Base-by-base conservation (phyloP, 345 rosid genomes). In the Erysimum cheiranthoides region DNA sequence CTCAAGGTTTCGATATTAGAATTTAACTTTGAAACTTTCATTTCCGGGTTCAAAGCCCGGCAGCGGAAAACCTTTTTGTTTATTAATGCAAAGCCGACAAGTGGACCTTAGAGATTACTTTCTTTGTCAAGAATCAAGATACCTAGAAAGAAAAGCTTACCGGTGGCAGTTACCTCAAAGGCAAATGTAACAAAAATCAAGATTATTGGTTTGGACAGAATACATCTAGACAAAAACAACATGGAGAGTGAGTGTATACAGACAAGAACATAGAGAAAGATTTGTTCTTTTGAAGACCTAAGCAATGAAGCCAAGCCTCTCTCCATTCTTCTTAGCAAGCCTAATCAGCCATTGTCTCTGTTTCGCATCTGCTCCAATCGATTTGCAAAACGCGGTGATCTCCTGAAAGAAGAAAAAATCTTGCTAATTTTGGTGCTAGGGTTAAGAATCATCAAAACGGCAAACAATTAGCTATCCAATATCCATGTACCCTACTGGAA, bases 311-410 rank as follows among this genome's bases (percentile, higher is more conserved):
- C 99, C 99, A 63, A 95, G 97, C 70, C 80, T 88, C 47, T 95
- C 97, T 36, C 99, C 99, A 67, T 95, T 95, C 86, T 92, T 95
- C 87, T 92, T 95, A n/a, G 97, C 99, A 75, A 95, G 70, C 52
- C 99, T 86, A 42, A 95, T 95, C 65, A 95, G 81, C 16, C 99
- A 97, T 81, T 95, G 99, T 85, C 97, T 89, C 77, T 92, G 99
- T 74, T 95, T 95, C 0, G 89, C 82, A 85, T 95, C 99, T 5
- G 99, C 97, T 75, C 99, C 99, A 36, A 95, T 92, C 9, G 99
- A 83, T 83, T 87, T 95, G 87, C 97, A 95, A 82, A 95, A 95
- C 73, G 92, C 97, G 1, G 53, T 49, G 27, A 95, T 21, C 25
- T 21, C 25, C 25, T 21, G 25, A 21, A 21, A 21, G 25, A 21